These are phyloP conservation scores for Populus simonii DNA, from an alignment of 345 rosid species.

Conservation along the genomic window DNA sequence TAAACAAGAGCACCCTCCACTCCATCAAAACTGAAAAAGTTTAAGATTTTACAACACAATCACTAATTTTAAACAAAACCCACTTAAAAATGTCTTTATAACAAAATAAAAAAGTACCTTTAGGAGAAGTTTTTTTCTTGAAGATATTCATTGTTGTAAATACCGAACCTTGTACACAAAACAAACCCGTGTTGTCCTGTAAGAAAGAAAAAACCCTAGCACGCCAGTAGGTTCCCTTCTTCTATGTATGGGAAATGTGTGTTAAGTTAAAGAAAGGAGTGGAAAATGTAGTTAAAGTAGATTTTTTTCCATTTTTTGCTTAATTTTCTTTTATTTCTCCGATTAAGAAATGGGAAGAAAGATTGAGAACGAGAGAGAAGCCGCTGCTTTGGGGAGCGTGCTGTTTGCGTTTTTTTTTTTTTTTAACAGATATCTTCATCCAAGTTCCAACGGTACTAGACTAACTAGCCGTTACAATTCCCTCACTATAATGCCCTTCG, in stretches of 20 bases:
- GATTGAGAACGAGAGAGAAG: neutral
- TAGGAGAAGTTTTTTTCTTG: constrained; percentile 82
- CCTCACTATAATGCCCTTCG: neutral
- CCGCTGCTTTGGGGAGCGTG: constrained; percentile 16
- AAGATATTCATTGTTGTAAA: constrained; percentile 56
- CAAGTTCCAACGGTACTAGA: constrained; percentile 1
- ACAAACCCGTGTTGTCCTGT: neutral
- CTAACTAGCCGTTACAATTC: constrained; percentile 25
- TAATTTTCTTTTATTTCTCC: neutral
- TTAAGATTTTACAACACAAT: neutral
- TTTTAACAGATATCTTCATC: neutral
- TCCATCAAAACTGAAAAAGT: neutral
- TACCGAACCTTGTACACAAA: neutral
- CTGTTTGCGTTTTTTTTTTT: neutral
- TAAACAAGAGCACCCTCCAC: neutral
- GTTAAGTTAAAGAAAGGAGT: neutral
- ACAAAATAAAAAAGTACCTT: constrained; percentile 44
- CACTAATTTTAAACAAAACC: neutral
- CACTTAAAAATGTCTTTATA: neutral
- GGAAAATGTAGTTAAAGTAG: neutral
- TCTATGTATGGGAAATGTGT: neutral
- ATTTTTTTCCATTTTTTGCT: neutral
- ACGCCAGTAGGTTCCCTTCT: neutral
- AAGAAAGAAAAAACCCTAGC: neutral
- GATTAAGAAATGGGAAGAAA: neutral